A percentile compares a stretch with the other conserved stretches of the same genome.
phyloP scores from a whole-genome alignment of 192 early-diverging fungal species.

The Cetraspora pellucida region DNA sequence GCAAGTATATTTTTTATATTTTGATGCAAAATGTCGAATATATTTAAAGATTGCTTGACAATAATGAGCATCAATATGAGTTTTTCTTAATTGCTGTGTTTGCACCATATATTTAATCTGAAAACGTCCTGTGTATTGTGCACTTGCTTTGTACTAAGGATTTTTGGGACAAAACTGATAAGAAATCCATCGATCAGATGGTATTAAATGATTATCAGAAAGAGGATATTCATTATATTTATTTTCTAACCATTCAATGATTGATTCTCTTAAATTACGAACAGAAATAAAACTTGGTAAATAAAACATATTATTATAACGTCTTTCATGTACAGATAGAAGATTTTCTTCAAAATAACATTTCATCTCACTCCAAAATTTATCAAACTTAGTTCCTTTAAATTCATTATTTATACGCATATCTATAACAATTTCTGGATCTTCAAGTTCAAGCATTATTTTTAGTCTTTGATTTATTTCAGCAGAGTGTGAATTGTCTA shows the following conservation, averaged over 20 bases:
- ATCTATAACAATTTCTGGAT: neutral
- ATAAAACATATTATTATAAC: neutral
- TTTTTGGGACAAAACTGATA: too few species aligned
- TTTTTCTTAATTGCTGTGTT: too few species aligned
- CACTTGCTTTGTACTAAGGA: too few species aligned
- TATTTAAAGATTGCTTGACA: neutral
- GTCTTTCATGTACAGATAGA: neutral
- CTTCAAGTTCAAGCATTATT: neutral
- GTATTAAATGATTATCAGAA: neutral
- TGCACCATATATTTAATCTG: neutral
- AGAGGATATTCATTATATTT: too few species aligned
- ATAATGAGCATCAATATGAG: too few species aligned
- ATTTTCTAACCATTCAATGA: too few species aligned
- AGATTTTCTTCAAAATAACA: neutral
- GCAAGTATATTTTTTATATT: neutral
- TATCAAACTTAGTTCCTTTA: neutral
- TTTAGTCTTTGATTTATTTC: neutral
- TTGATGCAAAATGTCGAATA: neutral
- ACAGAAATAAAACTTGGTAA: neutral
- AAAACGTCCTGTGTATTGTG: neutral
- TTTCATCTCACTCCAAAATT: neutral
- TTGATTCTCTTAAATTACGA: too few species aligned
- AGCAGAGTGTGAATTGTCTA: neutral
- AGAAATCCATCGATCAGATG: neutral
- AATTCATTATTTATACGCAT: neutral